These are phyloP conservation scores for Friedmanniomyces endolithicus DNA, from an alignment of 495 filamentous ascomycete genomes.

Conservation along the genomic window DNA sequence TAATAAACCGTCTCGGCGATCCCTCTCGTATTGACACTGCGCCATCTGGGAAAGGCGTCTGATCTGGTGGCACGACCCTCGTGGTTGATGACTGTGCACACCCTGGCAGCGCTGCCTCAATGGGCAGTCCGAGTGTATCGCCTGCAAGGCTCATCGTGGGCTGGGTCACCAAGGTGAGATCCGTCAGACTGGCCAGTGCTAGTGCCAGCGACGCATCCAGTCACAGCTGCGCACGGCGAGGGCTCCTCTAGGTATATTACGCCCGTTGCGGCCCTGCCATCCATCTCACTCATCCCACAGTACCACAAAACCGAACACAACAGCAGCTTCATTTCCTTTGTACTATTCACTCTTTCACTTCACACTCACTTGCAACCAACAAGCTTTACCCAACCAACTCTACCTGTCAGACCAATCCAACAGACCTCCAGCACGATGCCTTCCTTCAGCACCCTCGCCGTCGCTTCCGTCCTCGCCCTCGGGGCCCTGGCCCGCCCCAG, in stretches of 20 bases:
- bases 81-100: neutral
- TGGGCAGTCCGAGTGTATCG: no score
- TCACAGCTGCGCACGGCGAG: neutral
- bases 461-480: conserved; percentile 5
- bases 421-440: neutral
- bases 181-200: neutral
- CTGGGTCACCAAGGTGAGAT: neutral
- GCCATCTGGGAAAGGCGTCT: neutral
- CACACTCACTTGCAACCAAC: conserved; percentile 1
- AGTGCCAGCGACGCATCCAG: neutral
- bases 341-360: neutral
- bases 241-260: neutral
- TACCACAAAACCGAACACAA: neutral
- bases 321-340: neutral
- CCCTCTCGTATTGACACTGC: neutral
- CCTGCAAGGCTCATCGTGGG: no score
- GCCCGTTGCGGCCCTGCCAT: neutral
- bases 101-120: neutral
- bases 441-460: conserved; percentile 5
- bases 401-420: neutral
- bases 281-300: neutral
- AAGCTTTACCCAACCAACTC: neutral
- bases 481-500: conserved; percentile 9
- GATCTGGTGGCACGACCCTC: neutral
- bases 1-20: neutral